These are phyloP conservation scores for Cercospora zeina DNA, from an alignment of 2,329 filamentous ascomycete genomes.

Conservation along the genomic window DNA sequence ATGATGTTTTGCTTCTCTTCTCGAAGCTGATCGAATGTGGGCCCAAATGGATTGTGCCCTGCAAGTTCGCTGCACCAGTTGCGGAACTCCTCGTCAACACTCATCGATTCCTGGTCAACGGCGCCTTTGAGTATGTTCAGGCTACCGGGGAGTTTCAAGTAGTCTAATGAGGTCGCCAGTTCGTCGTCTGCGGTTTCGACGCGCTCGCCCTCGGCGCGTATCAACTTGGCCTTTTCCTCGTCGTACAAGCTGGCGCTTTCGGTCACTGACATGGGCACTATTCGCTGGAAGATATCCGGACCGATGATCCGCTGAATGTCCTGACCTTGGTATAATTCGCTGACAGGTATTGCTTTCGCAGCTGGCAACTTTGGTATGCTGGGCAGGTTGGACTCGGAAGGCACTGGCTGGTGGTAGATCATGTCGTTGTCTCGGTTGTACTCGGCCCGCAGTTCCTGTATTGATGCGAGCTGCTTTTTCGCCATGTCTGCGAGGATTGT, in stretches of 20 bases:
- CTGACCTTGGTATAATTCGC: conserved; percentile 93
- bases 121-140: conserved; percentile 90
- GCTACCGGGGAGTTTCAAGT: conserved; percentile 75
- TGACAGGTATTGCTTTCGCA: conserved; percentile 94
- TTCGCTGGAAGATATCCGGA: conserved; percentile 94
- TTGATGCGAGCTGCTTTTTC: conserved; percentile 75
- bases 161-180: conserved; percentile 93
- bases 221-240: conserved; percentile 95
- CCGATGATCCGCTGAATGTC: conserved; percentile 97
- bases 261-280: conserved; percentile 92
- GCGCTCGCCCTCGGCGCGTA: conserved; percentile 88
- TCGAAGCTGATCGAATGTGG: conserved; percentile 76
- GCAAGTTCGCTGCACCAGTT: conserved; percentile 93
- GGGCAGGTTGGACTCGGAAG: conserved; percentile 76
- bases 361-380: conserved; percentile 88
- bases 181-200: conserved; percentile 92
- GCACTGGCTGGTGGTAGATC: conserved; percentile 93
- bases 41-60: conserved; percentile 74
- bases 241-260: conserved; percentile 97
- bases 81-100: conserved; percentile 86
- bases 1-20: conserved; percentile 75
- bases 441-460: conserved; percentile 76
- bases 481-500: conserved; percentile 73
- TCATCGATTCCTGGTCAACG: conserved; percentile 78
- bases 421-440: conserved; percentile 93